Conservation (phyloP, 192 early-diverging fungal species). For the Backusella luteola region DNA sequence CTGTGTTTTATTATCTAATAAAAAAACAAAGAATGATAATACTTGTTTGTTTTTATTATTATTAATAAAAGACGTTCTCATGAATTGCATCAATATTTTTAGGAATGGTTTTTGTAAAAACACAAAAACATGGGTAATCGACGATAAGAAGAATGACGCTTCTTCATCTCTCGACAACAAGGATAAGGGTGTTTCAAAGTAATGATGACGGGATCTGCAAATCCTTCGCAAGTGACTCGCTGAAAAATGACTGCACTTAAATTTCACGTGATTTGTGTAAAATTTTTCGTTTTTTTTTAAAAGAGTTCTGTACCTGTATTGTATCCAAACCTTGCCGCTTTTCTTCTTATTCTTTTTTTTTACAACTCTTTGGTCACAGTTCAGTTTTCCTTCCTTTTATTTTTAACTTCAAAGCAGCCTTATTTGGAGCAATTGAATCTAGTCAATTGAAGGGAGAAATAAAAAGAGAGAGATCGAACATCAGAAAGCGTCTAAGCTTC, state of each 20-base stretch:
- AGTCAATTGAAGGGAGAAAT: not conserved
- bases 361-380: not conserved
- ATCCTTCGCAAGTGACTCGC: not conserved
- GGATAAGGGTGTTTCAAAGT: not conserved
- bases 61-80: not conserved
- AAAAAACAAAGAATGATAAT: not conserved
- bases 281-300: not conserved
- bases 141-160: not conserved
- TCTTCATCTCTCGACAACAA: not conserved
- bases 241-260: not conserved
- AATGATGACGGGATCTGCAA: not conserved
- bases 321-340: not conserved
- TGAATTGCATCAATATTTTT: not conserved
- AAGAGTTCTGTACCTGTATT: not conserved
- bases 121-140: not conserved
- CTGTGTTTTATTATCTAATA: not conserved
- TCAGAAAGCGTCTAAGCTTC: not conserved
- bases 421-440: not conserved
- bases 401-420: not conserved
- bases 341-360: not conserved
- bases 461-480: not conserved
- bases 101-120: not conserved
- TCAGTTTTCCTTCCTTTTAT: not conserved
- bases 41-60: not conserved
- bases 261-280: slow-evolving; percentile 6